Conservation (phyloP, 2,329 filamentous ascomycete genomes). For the Myriosclerotinia scirpicola region DNA sequence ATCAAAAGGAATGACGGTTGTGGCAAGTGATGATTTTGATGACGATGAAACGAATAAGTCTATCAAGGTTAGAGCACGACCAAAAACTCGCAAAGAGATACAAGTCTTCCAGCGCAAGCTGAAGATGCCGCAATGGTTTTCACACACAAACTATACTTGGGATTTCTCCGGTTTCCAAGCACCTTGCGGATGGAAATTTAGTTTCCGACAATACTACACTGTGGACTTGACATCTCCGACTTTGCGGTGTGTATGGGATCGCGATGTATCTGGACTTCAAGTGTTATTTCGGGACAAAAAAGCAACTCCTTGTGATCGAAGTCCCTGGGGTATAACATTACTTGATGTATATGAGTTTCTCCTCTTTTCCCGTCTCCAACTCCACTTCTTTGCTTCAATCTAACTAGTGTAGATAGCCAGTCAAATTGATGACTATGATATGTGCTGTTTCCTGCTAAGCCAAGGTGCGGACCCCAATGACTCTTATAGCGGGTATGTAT, state of each 20-base stretch:
- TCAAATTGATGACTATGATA: not conserved
- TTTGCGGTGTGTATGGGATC: fast-evolving
- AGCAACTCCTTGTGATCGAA: not conserved
- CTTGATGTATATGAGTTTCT: not conserved
- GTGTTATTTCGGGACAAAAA: not conserved
- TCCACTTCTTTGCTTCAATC: not conserved
- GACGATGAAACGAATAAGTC: too few species aligned
- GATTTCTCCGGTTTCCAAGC: constrained; percentile 3
- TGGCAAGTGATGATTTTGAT: not conserved
- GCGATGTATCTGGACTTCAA: not conserved
- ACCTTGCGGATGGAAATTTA: not conserved
- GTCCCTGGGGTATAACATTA: fast-evolving
- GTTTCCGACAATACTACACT: not conserved
- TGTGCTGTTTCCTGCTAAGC: not conserved
- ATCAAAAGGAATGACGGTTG: not conserved
- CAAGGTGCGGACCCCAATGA: not conserved
- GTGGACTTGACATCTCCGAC: not conserved
- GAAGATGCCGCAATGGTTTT: not conserved
- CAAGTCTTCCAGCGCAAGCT: not conserved
- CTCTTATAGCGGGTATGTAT: not conserved
- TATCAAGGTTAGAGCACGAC: not conserved
- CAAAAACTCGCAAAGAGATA: not conserved
- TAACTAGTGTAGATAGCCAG: not conserved
- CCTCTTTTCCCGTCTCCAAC: not conserved
- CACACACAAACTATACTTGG: not conserved